Evolutionary conservation across 2,329 filamentous ascomycete genomes (phyloP).

Genomic region (Calonectria pseudoturangicola): DNA sequence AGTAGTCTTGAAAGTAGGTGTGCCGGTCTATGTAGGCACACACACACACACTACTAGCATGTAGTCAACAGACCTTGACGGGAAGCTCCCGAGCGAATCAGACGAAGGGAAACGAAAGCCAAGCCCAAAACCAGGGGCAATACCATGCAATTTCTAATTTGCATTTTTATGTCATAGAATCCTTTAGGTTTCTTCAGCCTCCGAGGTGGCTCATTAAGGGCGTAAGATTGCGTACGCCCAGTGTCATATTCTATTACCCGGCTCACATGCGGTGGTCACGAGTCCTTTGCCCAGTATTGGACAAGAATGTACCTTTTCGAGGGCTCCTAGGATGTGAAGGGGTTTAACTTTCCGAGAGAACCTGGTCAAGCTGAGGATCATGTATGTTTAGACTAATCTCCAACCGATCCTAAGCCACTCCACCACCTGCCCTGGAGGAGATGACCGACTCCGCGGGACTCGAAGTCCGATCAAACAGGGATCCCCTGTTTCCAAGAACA

Average conservation of each 20-base stretch:
- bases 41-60: not conserved
- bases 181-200: constrained; percentile 15
- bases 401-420: not conserved
- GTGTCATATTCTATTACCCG: constrained; percentile 3
- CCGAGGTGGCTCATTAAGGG: not conserved
- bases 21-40: not conserved
- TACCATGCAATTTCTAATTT: not conserved
- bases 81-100: not conserved
- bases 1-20: not conserved
- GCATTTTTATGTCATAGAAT: not conserved
- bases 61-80: not conserved
- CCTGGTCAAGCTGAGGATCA: not conserved
- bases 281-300: not conserved
- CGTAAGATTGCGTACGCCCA: not conserved
- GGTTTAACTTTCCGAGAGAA: not conserved
- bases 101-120: not conserved
- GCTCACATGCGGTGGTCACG: not conserved
- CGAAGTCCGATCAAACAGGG: not conserved
- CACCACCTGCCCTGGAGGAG: not conserved
- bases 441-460: not conserved
- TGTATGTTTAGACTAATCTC: not conserved
- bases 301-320: not conserved
- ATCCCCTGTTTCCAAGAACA: not conserved
- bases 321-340: no score
- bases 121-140: not conserved